Conservation (phyloP, 176 grass and related monocot genomes). For the sorghum (Sorghum bicolor) region DNA sequence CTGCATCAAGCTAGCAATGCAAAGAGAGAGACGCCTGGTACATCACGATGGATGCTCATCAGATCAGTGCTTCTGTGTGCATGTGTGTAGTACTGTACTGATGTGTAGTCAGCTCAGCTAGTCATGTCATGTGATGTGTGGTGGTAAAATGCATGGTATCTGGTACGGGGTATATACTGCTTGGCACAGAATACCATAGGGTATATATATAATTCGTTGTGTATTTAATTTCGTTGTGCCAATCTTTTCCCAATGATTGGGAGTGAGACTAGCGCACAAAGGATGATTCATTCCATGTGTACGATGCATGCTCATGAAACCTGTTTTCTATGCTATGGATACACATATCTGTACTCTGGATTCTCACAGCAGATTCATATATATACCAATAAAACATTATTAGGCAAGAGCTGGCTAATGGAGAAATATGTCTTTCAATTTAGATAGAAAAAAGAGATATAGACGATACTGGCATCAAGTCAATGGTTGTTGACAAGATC, state of each 20-base stretch:
- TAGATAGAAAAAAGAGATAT: background rate
- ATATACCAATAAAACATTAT: background rate
- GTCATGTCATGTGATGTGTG: conserved; percentile 1
- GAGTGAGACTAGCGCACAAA: background rate
- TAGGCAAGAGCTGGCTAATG: background rate
- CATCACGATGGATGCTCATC: background rate
- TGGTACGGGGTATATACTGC: background rate
- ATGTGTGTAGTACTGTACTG: background rate
- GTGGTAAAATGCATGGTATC: conserved; percentile 18
- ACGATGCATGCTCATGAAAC: background rate
- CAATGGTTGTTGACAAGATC: conserved; percentile 1
- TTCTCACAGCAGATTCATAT: background rate
- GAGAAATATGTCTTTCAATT: too few relatives aligned
- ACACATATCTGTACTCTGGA: background rate
- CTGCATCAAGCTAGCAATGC: background rate
- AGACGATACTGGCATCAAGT: background rate
- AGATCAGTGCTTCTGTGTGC: background rate
- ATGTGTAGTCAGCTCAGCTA: background rate
- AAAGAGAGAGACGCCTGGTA: background rate
- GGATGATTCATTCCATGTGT: background rate
- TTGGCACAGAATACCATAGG: conserved; percentile 31
- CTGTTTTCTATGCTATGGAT: background rate
- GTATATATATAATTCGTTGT: background rate
- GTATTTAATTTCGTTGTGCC: background rate
- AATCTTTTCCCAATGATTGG: conserved; percentile 42